Conservation (phyloP, 768 basidiomycete genomes). For the Boletus edulis region DNA sequence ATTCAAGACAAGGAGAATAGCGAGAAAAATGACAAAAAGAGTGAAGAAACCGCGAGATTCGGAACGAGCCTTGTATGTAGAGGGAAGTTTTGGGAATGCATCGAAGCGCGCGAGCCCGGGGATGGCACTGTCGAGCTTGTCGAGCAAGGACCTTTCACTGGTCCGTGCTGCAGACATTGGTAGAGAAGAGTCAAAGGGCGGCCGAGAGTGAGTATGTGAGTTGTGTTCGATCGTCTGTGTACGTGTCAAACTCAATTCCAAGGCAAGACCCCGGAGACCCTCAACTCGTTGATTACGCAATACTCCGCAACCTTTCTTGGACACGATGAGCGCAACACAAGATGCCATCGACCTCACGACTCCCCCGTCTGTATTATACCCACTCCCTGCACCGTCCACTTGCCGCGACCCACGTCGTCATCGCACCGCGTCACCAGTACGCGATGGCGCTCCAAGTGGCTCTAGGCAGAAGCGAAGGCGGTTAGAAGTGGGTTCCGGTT, state of each 20-base stretch:
- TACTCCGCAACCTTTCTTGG: background rate
- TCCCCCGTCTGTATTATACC: background rate
- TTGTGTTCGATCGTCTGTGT: no score
- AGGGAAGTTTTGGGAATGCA: constrained; percentile 83
- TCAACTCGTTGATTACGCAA: constrained; percentile 17
- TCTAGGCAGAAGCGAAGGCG: constrained; percentile 17
- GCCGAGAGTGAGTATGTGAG: no score
- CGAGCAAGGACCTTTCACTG: constrained; percentile 42
- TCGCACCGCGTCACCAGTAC: constrained; percentile 2
- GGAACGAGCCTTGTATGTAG: constrained; percentile 60
- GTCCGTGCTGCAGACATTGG: constrained; percentile 12
- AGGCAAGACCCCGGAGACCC: constrained; percentile 17
- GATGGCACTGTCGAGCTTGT: constrained; percentile 61
- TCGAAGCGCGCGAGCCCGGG: constrained; percentile 69
- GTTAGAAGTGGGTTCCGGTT: constrained; percentile 1
- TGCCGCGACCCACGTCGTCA: background rate
- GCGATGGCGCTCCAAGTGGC: background rate
- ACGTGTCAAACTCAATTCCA: no score
- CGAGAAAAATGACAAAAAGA: constrained; percentile 61
- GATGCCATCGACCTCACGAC: constrained; percentile 10
- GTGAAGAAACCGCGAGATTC: constrained; percentile 82
- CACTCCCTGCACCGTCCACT: background rate
- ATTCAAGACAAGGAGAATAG: constrained; percentile 75
- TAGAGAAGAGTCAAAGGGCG: no score
- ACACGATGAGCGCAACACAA: constrained; percentile 19